Evolutionary conservation across 352 stramenopile species (phyloP), one percentile per base, ranked within the genome.

Genomic region (Phytopythium vexans): DNA sequence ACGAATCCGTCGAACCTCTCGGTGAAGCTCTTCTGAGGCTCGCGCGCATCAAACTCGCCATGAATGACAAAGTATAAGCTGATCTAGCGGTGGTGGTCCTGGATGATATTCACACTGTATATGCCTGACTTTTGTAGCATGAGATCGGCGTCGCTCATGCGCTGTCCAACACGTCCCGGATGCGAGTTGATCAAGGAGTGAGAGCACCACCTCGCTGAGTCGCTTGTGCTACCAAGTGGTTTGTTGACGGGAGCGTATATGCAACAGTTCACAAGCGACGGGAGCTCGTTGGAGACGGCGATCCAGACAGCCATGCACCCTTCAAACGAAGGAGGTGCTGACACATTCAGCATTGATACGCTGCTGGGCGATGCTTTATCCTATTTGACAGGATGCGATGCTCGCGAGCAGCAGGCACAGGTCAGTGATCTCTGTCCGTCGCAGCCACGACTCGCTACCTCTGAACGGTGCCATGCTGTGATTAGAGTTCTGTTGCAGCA

Each of bases 1-100:
- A 78, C 39, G 48, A 41, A 8, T 53, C 41, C 3, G 49, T 67
- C 21, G 36, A 42, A 56, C 46, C 60, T 34, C 54, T 80, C 9
- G 49, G 62, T 21, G 49, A 70, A 27, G 63, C 74, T n/a, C 36
- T 85, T 55, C 62, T 69, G 50, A 79, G 73, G 56, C 58, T 82
- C 34, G 47, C 71, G 16, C 59, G 57, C 42, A 74, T 85, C 40
- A 85, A 85, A 42, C 59, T 77, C 38, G 69, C 81, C 58, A 85
- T 85, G 72, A 60, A 60, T 40, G 43, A 9, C 31, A 60, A 71
- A 41, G 74, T 85, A 46, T 27, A 27, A 27, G 21, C 21, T 27
- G 21, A 27, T 27, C 21, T 27, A 27, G 21, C 21, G 21, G 21
- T 27, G 21, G 21, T 27, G 21, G 21, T 27, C 21, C 21, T 27